These are phyloP conservation scores for Microdochium nivale DNA, from an alignment of 2,329 filamentous ascomycete species.

Conservation along the genomic window DNA sequence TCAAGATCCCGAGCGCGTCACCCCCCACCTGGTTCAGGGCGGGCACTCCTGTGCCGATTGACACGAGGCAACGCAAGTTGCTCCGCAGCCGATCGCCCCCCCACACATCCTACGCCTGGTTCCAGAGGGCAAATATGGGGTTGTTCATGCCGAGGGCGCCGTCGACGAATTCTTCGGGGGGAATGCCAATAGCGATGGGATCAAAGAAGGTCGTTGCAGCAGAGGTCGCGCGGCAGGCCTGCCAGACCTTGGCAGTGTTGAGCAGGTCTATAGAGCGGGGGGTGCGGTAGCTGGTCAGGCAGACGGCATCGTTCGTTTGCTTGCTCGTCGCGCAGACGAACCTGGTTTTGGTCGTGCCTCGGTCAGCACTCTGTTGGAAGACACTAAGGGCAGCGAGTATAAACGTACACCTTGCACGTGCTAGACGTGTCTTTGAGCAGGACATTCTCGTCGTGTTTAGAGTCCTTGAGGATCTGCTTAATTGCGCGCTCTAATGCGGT, in stretches of 20 bases:
- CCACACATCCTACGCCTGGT: slow-evolving; percentile 27
- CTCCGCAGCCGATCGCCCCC: slow-evolving; percentile 16
- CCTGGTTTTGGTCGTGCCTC: slow-evolving; percentile 3
- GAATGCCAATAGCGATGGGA: slow-evolving; percentile 22
- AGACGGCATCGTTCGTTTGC: slow-evolving; percentile 19
- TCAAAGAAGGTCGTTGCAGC: slow-evolving; percentile 26
- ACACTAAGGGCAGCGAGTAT: background rate
- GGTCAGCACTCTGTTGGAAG: background rate
- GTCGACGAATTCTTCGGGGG: slow-evolving; percentile 25
- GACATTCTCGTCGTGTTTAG: slow-evolving; percentile 7
- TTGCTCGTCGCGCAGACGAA: slow-evolving; percentile 21
- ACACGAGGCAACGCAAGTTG: slow-evolving; percentile 26
- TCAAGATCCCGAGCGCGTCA: slow-evolving; percentile 15
- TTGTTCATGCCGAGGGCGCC: slow-evolving; percentile 31
- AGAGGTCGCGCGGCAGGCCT: slow-evolving; percentile 26
- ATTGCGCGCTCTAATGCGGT: slow-evolving; percentile 8
- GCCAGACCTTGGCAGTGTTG: slow-evolving; percentile 20
- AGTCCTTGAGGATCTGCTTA: slow-evolving; percentile 9
- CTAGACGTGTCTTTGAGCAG: slow-evolving; percentile 9
- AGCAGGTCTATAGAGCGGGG: slow-evolving; percentile 12
- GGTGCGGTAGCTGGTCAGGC: slow-evolving; percentile 21
- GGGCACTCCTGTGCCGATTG: slow-evolving; percentile 28
- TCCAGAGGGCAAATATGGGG: slow-evolving; percentile 29
- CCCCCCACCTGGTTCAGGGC: slow-evolving; percentile 16
- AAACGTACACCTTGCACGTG: slow-evolving; percentile 12